Evolutionary conservation across 345 rosid species (phyloP), one percentile per base, ranked within the genome.

Genomic region (Erodium maritimum): DNA sequence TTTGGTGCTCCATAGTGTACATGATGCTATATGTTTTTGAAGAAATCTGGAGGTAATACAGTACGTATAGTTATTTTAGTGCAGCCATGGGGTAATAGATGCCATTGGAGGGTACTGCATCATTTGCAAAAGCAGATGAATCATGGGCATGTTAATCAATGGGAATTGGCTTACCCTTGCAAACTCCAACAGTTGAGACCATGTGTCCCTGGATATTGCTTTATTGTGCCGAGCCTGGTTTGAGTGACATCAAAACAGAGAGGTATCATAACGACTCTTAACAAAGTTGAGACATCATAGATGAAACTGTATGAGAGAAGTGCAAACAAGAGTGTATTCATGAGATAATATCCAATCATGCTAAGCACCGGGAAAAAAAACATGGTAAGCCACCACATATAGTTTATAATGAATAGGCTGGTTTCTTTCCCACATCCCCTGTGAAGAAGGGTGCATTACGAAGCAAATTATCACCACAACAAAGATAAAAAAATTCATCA

Each of bases 151-250:
- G 22, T 1, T 17, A 3, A 29, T 29, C 17, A 42, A 14, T 48
- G 24, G 25, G 19, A 29, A 65, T 55, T n/a, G 57, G 63, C 75
- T 81, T 83, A 89, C 99, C 86, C 85, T 80, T 42, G 84, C 79
- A 69, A 93, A 89, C 77, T 87, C 99, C 79, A 86, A 68, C 16
- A 89, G 86, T 65, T 91, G 96, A 73, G 93, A 73, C 98, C 98
- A 91, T 45, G 96, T 91, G 71, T 91, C 98, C 81, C 90, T 72
- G 13, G 98, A 84, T 69, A 91, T 91, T 19, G 95, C 98, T 76
- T 91, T 91, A 71, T 91, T 91, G 72, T 91, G 99, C 60, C 83
- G 83, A 70, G 91, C 96, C 96, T 93, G 80, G 57, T 52, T 58
- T 23, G 50, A 76, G 22, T 29, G 8, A 51, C 50, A 74, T 57